A percentile compares a stretch with the other conserved stretches of the same genome.
Evolutionary conservation across 2,329 filamentous ascomycete species (phyloP).

Genomic region (Botryosphaeria dothidea): DNA sequence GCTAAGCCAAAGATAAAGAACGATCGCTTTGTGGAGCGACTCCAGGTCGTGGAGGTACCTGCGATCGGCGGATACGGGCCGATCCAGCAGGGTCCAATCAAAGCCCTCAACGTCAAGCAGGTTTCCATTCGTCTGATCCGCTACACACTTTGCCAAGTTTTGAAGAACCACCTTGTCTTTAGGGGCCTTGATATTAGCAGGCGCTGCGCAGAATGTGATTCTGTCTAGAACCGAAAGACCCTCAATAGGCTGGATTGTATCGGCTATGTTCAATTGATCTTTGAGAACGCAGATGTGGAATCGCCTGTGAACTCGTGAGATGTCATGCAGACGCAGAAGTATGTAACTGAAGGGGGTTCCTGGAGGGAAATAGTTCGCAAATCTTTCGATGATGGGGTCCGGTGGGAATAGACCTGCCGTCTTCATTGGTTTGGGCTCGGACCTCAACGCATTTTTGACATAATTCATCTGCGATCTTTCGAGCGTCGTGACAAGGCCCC

Average conservation of each 20-base stretch:
- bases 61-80: slow-evolving; percentile 44
- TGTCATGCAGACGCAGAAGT: slow-evolving; percentile 70
- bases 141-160: slow-evolving; percentile 69
- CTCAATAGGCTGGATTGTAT: slow-evolving; percentile 70
- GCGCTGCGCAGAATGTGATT: slow-evolving; percentile 72
- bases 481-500: slow-evolving; percentile 80
- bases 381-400: slow-evolving; percentile 67
- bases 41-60: slow-evolving; percentile 71
- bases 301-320: slow-evolving; percentile 62
- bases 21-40: slow-evolving; percentile 75
- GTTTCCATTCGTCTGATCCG: slow-evolving; percentile 64
- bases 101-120: slow-evolving; percentile 72
- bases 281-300: slow-evolving; percentile 71
- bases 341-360: slow-evolving; percentile 83
- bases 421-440: slow-evolving; percentile 65
- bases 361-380: slow-evolving; percentile 78
- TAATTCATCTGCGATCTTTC: slow-evolving; percentile 66
- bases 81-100: slow-evolving; percentile 72
- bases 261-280: slow-evolving; percentile 67
- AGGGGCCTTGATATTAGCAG: slow-evolving; percentile 58
- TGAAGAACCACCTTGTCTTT: slow-evolving; percentile 55
- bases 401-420: slow-evolving; percentile 77
- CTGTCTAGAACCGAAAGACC: slow-evolving; percentile 71
- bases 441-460: slow-evolving; percentile 63
- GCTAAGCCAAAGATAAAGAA: slow-evolving; percentile 89